Conservation (phyloP, 257 asterid species). For the Parsonsia alboflavescens region DNA sequence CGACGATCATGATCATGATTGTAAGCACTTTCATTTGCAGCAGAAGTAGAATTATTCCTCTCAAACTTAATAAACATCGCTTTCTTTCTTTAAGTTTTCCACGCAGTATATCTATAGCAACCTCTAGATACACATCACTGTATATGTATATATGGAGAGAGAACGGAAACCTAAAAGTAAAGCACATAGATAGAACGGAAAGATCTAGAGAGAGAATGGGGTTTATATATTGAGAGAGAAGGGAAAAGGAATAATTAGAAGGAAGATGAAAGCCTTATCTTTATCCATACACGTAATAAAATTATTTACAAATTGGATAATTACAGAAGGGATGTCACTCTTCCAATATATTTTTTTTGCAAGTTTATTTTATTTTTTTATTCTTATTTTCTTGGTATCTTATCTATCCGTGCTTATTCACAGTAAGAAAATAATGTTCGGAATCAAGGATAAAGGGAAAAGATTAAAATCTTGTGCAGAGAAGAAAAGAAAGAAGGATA, state of each 20-base stretch:
- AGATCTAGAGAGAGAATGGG: not conserved
- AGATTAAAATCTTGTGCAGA: constrained; percentile 19
- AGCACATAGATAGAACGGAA: not conserved
- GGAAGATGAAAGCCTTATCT: constrained; percentile 43
- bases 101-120: constrained; percentile 7
- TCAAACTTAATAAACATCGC: constrained; percentile 24
- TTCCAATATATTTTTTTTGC: too few species aligned
- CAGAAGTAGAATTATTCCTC: constrained; percentile 15
- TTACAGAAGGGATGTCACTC: constrained; percentile 24
- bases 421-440: not conserved
- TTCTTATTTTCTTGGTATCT: not conserved
- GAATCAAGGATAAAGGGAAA: constrained; percentile 20
- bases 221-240: constrained; percentile 14
- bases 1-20: constrained; percentile 17
- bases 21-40: not conserved
- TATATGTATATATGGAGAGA: constrained; percentile 4
- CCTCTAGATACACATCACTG: constrained; percentile 1
- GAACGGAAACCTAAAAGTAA: not conserved
- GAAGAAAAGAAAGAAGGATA: constrained; percentile 18
- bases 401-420: not conserved
- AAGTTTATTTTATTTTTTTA: not conserved
- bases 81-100: not conserved
- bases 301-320: constrained; percentile 46
- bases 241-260: constrained; percentile 10
- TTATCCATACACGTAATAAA: constrained; percentile 43